Evolutionary conservation across 805 yeast genomes (phyloP).

Genomic region (Candida ortonii): DNA sequence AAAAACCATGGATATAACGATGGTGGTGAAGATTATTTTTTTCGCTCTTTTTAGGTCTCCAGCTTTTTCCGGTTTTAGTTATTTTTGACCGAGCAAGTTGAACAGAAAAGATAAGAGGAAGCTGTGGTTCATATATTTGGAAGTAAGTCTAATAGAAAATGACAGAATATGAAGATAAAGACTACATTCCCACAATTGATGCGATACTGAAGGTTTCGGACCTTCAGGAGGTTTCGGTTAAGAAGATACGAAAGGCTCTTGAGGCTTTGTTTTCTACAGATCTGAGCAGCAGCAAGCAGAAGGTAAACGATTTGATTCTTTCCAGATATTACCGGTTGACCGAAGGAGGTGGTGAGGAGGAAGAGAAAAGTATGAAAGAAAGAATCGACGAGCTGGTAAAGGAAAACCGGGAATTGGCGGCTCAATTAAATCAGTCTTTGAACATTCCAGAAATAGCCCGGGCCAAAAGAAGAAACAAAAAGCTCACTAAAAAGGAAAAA

Average conservation of each 20-base stretch:
- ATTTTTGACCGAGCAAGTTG: no score
- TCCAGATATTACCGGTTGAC: conserved; percentile 50
- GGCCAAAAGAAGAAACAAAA: conserved; percentile 8
- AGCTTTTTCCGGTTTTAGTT: no score
- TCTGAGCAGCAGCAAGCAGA: conserved; percentile 47
- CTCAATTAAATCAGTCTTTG: conserved; percentile 34
- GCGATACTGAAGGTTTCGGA: conserved; percentile 72
- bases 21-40: no score
- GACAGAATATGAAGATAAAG: conserved; percentile 15
- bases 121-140: no score
- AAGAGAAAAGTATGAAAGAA: conserved; percentile 14
- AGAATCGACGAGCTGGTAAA: conserved; percentile 39
- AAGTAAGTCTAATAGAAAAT: conserved; percentile 1
- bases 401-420: conserved; percentile 42
- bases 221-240: conserved; percentile 65
- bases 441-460: conserved; percentile 20
- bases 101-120: no score
- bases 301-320: conserved; percentile 57
- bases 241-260: conserved; percentile 67
- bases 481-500: conserved; percentile 6
- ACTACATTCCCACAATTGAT: conserved; percentile 63
- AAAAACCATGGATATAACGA: no score
- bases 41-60: no score
- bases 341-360: conserved; percentile 29
- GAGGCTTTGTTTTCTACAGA: conserved; percentile 64